These are phyloP conservation scores for Eucalyptus camaldulensis DNA, from an alignment of 345 rosid species.

Conservation along the genomic window DNA sequence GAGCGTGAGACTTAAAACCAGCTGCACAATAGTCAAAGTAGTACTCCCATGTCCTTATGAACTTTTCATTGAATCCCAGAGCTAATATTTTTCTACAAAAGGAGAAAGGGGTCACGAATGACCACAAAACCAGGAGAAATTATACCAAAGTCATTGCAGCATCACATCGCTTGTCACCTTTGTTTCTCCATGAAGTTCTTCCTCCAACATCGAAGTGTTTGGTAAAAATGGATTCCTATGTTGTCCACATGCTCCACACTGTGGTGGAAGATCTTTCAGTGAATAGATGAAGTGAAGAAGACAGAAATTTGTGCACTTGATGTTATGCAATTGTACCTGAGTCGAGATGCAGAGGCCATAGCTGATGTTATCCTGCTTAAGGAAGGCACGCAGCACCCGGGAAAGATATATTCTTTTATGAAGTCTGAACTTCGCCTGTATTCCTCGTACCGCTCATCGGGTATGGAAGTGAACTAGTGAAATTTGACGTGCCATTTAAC, in stretches of 20 bases:
- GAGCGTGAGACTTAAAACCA: conserved; percentile 63
- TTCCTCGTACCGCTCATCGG: conserved; percentile 71
- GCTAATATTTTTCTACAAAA: conserved; percentile 42
- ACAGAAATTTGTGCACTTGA: not conserved
- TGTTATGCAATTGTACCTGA: conserved; percentile 28
- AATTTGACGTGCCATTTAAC: not conserved
- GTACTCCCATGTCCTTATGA: conserved; percentile 89
- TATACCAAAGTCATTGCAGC: not conserved
- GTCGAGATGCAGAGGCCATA: conserved; percentile 67
- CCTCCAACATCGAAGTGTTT: conserved; percentile 70
- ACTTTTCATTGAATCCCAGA: conserved; percentile 68
- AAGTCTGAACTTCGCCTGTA: conserved; percentile 78
- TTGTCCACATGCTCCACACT: conserved; percentile 87
- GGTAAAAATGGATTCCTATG: conserved; percentile 76
- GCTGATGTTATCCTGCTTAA: conserved; percentile 65
- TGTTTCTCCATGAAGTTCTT: conserved; percentile 60
- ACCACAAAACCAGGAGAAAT: not conserved
- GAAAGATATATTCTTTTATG: conserved; percentile 88
- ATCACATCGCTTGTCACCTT: conserved; percentile 17
- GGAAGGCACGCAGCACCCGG: conserved; percentile 81
- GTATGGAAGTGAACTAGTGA: conserved; percentile 69
- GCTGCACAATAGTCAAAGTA: conserved; percentile 89
- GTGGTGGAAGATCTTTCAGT: not conserved
- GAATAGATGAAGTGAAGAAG: not conserved
- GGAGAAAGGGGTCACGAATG: not conserved